Evolutionary conservation across 1,139 yeast genomes (phyloP), one percentile per base, ranked within the genome.

Genomic region (Nakaseomyces sp.): DNA sequence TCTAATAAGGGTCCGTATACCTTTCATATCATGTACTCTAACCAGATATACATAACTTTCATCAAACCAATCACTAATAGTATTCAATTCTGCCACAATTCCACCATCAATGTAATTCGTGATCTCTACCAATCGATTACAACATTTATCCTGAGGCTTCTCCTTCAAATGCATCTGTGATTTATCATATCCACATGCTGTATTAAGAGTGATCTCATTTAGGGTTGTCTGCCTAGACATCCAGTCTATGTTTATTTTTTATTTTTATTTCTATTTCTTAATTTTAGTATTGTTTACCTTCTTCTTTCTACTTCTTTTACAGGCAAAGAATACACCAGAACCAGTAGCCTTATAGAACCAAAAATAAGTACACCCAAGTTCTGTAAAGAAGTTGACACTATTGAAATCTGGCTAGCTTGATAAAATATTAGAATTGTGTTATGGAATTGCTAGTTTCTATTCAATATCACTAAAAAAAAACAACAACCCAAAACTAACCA

Each of bases 11-110:
- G 45, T 43, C 30, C 44, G 47, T 26, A 56, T 29, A 13, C 45
- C 46, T 15, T 36, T 37, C 24, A 50, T 9, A 29, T 52, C 50
- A 43, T 58, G 62, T n/a, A 47, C 45, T 29, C 45, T 41, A 15
- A 43, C 45, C 10, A 53, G 41, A 12, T 40, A 42, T 18, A 10
- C 17, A 33, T 40, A 40, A 19, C 17, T 32, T 25, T 33, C 29
- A 24, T 16, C 36, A 40, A 38, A 40, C 55, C 53, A 12, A 48
- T 24, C 18, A 38, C 18, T 33, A 16, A 43, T 45, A 5, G 16
- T 33, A 18, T 22, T 22, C 17, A 20, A 8, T 15, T 22, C 29
- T 20, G 29, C 10, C 20, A 20, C 29, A 12, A 19, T n/a, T 2
- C 16, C 24, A 12, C 36, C 12, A 2, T 32, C 16, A 12, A 32